Base-by-base conservation (phyloP, 768 basidiomycete species). In the Auriscalpium microsporum region DNA sequence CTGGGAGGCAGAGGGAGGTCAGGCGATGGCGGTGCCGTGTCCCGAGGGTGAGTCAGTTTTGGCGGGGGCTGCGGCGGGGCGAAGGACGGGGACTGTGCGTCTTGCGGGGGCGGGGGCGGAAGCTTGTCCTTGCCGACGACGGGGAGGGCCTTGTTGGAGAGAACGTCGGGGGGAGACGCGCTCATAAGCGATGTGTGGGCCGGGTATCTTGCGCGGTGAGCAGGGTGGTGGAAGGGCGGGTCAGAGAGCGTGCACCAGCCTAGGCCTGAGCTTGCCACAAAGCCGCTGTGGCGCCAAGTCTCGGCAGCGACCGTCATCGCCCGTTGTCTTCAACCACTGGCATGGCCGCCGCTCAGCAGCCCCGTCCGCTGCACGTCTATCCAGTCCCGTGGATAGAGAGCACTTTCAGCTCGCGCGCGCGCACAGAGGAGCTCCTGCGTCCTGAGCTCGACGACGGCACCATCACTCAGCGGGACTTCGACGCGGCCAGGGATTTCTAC, bases 401-500 rank as follows among this genome's bases (percentile, higher is more conserved):
- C 44, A 79, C 77, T 3, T 84, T 86, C 63, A 58, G 61, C 47
- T 72, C 74, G 11, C 74, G 71, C 51, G 19, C 68, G 13, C 61
- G 60, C 13, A 68, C 75, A 50, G 76, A 81, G 57, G 53, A 70
- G n/a, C 76, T 82, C 44, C 73, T 83, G 21, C 66, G 71, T 5
- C 80, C 80, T 49, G 75, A 83, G 59, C 73, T 74, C 49, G 77
- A 82, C 36, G 63, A 69, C n/a, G 81, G 79, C 14, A 71, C 72
- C 59, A 68, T 83, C 55, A 72, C 75, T 5, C 63, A 61, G 17
- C 76, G 74, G 53, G 85, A 87, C 72, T 86, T 78, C 65, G 73
- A 84, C 0, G 66, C 76, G 10, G 78, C 83, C 4, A 64, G 73
- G 55, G 64, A 64, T 28, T 87, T 86, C 71, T 67, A 83, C 28